These are phyloP conservation scores for Trichoderma asperellum DNA, from an alignment of 2,329 filamentous ascomycete genomes.

Conservation along the genomic window DNA sequence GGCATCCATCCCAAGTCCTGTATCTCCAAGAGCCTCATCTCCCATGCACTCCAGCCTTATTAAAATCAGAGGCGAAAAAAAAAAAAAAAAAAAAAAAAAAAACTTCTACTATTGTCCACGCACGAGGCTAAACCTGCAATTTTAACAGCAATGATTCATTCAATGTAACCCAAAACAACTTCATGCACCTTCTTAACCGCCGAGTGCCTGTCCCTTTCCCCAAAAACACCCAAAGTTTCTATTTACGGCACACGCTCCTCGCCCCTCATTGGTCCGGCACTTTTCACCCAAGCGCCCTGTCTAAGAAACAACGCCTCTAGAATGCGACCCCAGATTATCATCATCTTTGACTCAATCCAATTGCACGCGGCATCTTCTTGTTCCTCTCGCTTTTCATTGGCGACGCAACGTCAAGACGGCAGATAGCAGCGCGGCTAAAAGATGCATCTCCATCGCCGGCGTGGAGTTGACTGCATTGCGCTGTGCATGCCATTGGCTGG, in stretches of 20 bases:
- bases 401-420: background rate
- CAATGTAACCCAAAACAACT: background rate
- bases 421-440: slow-evolving; percentile 4
- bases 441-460: slow-evolving; percentile 1
- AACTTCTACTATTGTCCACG: background rate
- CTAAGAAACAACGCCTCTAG: background rate
- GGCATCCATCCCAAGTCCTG: background rate
- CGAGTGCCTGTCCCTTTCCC: background rate
- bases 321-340: slow-evolving; percentile 9
- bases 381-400: background rate
- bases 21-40: background rate
- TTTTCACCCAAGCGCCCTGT: slow-evolving; percentile 15
- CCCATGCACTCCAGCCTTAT: background rate
- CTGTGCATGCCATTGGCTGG: slow-evolving; percentile 4
- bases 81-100: background rate
- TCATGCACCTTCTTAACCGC: slow-evolving; percentile 6
- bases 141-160: background rate
- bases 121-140: background rate
- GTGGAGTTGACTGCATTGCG: background rate
- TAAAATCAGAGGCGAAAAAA: background rate
- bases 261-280: slow-evolving; percentile 21
- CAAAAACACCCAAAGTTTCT: background rate
- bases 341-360: background rate
- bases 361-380: background rate
- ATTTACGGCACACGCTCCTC: slow-evolving; percentile 13